Conservation (phyloP, 805 yeast genomes). For the Nakazawaea peltata region DNA sequence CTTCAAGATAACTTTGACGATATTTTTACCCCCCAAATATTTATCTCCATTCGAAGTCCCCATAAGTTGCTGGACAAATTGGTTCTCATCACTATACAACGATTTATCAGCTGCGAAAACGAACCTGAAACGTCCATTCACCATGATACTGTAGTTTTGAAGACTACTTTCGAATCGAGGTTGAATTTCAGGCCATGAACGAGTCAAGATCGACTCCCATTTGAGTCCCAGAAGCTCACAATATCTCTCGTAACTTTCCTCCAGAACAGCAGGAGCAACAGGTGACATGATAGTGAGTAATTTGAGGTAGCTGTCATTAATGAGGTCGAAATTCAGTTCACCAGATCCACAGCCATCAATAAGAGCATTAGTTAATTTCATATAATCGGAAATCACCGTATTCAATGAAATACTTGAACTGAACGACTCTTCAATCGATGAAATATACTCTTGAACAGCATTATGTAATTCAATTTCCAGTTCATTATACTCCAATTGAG, state of each 20-base stretch:
- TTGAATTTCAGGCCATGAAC: constrained; percentile 59
- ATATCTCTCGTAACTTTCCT: constrained; percentile 68
- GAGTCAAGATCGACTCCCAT: constrained; percentile 44
- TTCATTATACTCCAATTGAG: constrained; percentile 18
- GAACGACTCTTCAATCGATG: constrained; percentile 51
- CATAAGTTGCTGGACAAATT: constrained; percentile 28
- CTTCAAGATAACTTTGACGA: constrained; percentile 51
- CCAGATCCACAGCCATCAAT: constrained; percentile 24
- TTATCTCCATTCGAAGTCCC: constrained; percentile 28
- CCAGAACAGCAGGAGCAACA: constrained; percentile 73
- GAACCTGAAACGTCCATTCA: constrained; percentile 66
- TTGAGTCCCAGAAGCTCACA: constrained; percentile 16
- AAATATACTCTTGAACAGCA: constrained; percentile 37
- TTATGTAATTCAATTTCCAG: constrained; percentile 53
- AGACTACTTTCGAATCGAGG: constrained; percentile 28
- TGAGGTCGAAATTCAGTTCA: constrained; percentile 30
- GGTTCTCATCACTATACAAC: constrained; percentile 26
- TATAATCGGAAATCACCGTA: constrained; percentile 81
- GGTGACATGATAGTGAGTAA: constrained; percentile 66
- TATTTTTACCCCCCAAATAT: constrained; percentile 30
- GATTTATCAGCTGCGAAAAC: constrained; percentile 24
- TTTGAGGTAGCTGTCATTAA: constrained; percentile 40
- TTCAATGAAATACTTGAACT: constrained; percentile 57
- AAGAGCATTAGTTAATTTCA: constrained; percentile 66
- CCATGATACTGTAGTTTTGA: constrained; percentile 47